phyloP scores from a whole-genome alignment of 495 filamentous ascomycete species.

The Tuber aestivum region DNA sequence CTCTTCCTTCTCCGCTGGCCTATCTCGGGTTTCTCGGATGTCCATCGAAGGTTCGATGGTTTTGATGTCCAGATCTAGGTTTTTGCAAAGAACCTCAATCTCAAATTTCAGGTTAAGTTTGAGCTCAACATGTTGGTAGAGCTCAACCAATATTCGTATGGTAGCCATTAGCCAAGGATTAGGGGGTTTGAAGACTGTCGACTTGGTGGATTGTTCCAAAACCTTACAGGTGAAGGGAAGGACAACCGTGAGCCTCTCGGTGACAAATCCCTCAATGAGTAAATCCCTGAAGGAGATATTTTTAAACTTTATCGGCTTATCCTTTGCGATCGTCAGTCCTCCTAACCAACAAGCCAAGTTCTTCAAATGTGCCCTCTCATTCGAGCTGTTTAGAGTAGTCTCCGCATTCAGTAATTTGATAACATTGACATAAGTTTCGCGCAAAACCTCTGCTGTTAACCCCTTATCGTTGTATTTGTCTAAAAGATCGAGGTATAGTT shows the following conservation, averaged over 20 bases:
- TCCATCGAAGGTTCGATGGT: constrained; percentile 74
- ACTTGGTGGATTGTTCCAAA: constrained; percentile 71
- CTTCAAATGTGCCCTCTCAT: constrained; percentile 80
- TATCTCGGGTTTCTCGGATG: constrained; percentile 72
- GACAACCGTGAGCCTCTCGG: constrained; percentile 78
- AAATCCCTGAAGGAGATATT: constrained; percentile 96
- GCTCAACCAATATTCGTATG: constrained; percentile 74
- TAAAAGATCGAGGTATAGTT: constrained; percentile 83
- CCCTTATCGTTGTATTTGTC: constrained; percentile 69
- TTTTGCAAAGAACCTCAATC: constrained; percentile 93
- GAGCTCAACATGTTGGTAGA: constrained; percentile 85
- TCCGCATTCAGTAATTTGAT: constrained; percentile 84
- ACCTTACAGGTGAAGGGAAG: constrained; percentile 98
- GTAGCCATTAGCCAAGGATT: constrained; percentile 98
- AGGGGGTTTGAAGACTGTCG: constrained; percentile 84
- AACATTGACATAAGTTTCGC: constrained; percentile 87
- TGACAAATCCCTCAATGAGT: constrained; percentile 84
- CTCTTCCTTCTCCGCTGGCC: constrained; percentile 44
- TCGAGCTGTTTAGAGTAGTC: constrained; percentile 66
- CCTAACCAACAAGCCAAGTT: constrained; percentile 90
- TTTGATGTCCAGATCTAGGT: constrained; percentile 80
- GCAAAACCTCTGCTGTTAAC: constrained; percentile 78
- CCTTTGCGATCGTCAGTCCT: constrained; percentile 82
- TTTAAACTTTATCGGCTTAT: constrained; percentile 92
- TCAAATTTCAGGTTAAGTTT: constrained; percentile 97